A percentile compares a stretch with the other conserved stretches of the same genome.
phyloP scores from a whole-genome alignment of 2,329 filamentous ascomycete species.

The Alternaria longipes region DNA sequence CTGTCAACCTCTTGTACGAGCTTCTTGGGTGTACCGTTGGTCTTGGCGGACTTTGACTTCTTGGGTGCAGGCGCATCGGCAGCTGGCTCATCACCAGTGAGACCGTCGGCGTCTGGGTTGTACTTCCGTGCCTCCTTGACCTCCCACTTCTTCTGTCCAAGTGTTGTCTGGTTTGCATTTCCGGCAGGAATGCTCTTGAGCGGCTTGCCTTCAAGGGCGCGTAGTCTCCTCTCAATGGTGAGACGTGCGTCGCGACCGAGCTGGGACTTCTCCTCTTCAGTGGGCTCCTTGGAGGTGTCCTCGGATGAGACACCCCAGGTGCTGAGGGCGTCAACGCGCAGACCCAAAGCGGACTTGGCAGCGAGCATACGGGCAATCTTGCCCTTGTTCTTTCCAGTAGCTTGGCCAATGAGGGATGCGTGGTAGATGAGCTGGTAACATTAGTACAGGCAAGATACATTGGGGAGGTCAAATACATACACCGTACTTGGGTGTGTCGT shows the following conservation, averaged over 20 bases:
- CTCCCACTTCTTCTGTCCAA: slow-evolving; percentile 75
- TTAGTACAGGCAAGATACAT: slow-evolving; percentile 69
- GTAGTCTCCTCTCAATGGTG: slow-evolving; percentile 78
- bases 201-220: slow-evolving; percentile 89
- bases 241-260: slow-evolving; percentile 77
- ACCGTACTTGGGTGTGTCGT: slow-evolving; percentile 98
- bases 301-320: slow-evolving; percentile 74
- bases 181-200: slow-evolving; percentile 72
- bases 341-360: slow-evolving; percentile 89
- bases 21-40: slow-evolving; percentile 54
- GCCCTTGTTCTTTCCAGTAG: slow-evolving; percentile 97
- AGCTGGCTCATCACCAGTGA: slow-evolving; percentile 73
- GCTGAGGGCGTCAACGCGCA: slow-evolving; percentile 89
- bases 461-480: slow-evolving; percentile 47
- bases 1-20: slow-evolving; percentile 61
- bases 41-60: slow-evolving; percentile 58
- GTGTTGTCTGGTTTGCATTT: slow-evolving; percentile 59
- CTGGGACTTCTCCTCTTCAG: slow-evolving; percentile 88
- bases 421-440: slow-evolving; percentile 70
- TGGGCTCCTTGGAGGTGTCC: slow-evolving; percentile 60
- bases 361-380: slow-evolving; percentile 98
- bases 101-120: slow-evolving; percentile 90
- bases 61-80: slow-evolving; percentile 35
- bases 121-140: slow-evolving; percentile 94
- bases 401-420: slow-evolving; percentile 83